Conservation (phyloP, 306 rosid genomes). For the Amphicarpaea edgeworthii region DNA sequence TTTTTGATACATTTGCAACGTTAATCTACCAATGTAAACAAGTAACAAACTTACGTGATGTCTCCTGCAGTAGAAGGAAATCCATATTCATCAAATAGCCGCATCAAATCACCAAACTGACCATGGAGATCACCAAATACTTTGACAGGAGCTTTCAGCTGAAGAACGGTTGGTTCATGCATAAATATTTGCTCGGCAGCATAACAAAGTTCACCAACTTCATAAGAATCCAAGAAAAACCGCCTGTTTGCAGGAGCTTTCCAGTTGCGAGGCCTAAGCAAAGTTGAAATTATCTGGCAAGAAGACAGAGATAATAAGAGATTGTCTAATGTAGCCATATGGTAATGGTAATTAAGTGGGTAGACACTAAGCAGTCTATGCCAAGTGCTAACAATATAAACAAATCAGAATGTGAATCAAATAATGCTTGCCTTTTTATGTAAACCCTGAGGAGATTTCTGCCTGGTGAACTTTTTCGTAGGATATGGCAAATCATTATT, state of each 20-base stretch:
- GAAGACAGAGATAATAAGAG: slow-evolving; percentile 32
- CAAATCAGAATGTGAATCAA: slow-evolving; percentile 29
- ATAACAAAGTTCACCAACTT: slow-evolving; percentile 99
- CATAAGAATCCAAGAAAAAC: slow-evolving; percentile 98
- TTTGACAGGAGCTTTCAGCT: slow-evolving; percentile 96
- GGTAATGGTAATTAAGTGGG: slow-evolving; percentile 29
- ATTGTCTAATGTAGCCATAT: slow-evolving; percentile 33
- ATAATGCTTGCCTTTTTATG: slow-evolving; percentile 82
- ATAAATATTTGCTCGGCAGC: slow-evolving; percentile 99
- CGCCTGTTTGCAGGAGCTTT: slow-evolving; percentile 90
- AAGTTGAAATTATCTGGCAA: slow-evolving; percentile 81
- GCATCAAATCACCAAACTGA: slow-evolving; percentile 99
- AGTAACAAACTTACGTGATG: slow-evolving; percentile 77
- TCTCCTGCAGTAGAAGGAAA: slow-evolving; percentile 99
- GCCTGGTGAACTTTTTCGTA: slow-evolving; percentile 85
- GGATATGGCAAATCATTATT: slow-evolving; percentile 80
- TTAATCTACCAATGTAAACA: slow-evolving; percentile 32
- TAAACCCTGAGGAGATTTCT: slow-evolving; percentile 96
- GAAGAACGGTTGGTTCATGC: slow-evolving; percentile 97
- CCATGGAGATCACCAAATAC: slow-evolving; percentile 99
- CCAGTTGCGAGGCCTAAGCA: slow-evolving; percentile 98
- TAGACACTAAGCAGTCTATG: slow-evolving; percentile 4
- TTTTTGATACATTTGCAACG: slow-evolving; percentile 33
- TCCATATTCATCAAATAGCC: slow-evolving; percentile 99
- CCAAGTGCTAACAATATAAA: slow-evolving; percentile 14